Percentiles rank a stretch among this genome's conserved stretches.
Evolutionary conservation across 2,329 filamentous ascomycete species (phyloP).

Genomic region (Fusarium continuum): DNA sequence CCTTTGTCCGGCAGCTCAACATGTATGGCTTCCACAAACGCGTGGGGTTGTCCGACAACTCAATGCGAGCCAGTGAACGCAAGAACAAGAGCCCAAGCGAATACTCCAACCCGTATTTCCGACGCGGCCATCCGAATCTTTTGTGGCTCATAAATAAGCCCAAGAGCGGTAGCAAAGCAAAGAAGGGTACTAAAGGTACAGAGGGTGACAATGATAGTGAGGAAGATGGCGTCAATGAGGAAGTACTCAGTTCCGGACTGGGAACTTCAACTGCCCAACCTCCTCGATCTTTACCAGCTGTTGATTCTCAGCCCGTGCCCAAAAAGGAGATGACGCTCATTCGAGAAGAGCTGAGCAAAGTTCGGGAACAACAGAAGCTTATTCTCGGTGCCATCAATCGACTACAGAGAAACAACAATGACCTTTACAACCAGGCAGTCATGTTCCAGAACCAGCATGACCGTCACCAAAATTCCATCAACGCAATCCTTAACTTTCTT

Average conservation of each 20-base stretch:
- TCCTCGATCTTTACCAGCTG: conserved; percentile 51
- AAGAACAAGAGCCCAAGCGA: conserved; percentile 98
- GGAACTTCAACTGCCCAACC: conserved; percentile 32
- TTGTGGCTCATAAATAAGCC: conserved; percentile 97
- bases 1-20: conserved; percentile 93
- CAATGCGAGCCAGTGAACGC: conserved; percentile 94
- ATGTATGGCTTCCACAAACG: conserved; percentile 99
- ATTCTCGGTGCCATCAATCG: conserved; percentile 85
- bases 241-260: conserved; percentile 44
- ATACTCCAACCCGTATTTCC: conserved; percentile 97
- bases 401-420: conserved; percentile 84
- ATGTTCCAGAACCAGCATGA: conserved; percentile 92
- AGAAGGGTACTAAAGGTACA: conserved; percentile 67
- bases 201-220: conserved; percentile 79
- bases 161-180: conserved; percentile 73
- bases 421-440: conserved; percentile 86
- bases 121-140: conserved; percentile 88
- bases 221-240: conserved; percentile 57
- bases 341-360: conserved; percentile 79
- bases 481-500: conserved; percentile 96
- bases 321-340: conserved; percentile 81
- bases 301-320: conserved; percentile 60
- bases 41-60: conserved; percentile 92
- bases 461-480: conserved; percentile 98
- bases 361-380: conserved; percentile 85